Evolutionary conservation across 805 yeast species (phyloP).

Genomic region (Starmerella potacharoeniae): DNA sequence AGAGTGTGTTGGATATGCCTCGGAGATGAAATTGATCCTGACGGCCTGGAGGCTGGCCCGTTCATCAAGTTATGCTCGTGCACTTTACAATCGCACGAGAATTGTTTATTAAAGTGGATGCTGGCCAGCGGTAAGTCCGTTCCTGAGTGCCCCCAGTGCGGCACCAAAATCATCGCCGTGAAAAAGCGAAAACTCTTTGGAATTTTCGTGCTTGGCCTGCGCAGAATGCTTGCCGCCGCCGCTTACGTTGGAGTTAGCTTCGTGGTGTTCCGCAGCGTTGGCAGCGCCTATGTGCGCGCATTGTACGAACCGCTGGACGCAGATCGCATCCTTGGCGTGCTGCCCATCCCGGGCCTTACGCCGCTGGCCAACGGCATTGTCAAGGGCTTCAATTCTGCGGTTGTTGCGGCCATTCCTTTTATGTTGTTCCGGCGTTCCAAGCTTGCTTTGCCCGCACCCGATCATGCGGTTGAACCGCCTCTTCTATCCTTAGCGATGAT

Average conservation of each 20-base stretch:
- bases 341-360: background rate
- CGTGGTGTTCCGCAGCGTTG: background rate
- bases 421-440: background rate
- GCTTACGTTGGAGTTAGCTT: background rate
- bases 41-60: background rate
- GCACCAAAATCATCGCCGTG: background rate
- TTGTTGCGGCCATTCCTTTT: background rate
- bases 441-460: background rate
- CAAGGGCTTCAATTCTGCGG: background rate
- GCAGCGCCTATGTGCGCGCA: background rate
- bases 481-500: background rate
- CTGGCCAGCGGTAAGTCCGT: background rate
- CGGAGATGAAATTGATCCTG: background rate
- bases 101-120: background rate
- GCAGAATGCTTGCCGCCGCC: background rate
- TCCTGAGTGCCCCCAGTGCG: background rate
- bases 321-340: background rate
- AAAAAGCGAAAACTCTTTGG: background rate
- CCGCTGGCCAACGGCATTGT: background rate
- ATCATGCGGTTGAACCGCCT: background rate
- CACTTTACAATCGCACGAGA: background rate
- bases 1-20: background rate
- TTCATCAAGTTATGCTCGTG: slow-evolving; percentile 2
- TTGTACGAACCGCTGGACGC: background rate
- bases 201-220: background rate